These are phyloP conservation scores for Coemansia sp. DNA, from an alignment of 371 early-diverging fungal genomes.

Conservation along the genomic window DNA sequence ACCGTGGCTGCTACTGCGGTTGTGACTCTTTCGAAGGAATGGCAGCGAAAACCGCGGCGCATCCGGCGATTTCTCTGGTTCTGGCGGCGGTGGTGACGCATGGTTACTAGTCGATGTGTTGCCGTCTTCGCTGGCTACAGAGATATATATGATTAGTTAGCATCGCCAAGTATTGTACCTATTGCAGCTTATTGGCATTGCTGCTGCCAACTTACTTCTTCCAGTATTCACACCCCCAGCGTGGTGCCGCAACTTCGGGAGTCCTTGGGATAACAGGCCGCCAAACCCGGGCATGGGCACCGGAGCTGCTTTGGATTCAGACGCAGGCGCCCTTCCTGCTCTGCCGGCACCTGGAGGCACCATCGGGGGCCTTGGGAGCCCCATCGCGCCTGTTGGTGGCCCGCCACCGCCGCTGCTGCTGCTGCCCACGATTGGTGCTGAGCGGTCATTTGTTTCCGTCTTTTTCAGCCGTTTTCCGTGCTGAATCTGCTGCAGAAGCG, in stretches of 20 bases:
- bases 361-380: slow-evolving; percentile 33
- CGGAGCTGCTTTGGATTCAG: slow-evolving; percentile 12
- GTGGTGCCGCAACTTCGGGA: slow-evolving; percentile 46
- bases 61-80: slow-evolving; percentile 18
- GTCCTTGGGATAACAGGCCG: slow-evolving; percentile 46
- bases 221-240: slow-evolving; percentile 36
- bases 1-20: slow-evolving; percentile 9
- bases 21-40: slow-evolving; percentile 37
- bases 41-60: slow-evolving; percentile 30
- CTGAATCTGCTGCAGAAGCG: slow-evolving; percentile 59
- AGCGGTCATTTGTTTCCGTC: slow-evolving; percentile 59
- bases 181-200: too few relatives aligned
- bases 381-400: slow-evolving; percentile 32
- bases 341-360: slow-evolving; percentile 27
- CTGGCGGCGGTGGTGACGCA: slow-evolving; percentile 4
- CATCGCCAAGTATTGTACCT: too few relatives aligned
- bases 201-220: slow-evolving; percentile 16
- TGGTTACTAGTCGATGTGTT: neutral
- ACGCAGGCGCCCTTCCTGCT: neutral
- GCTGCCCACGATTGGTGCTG: slow-evolving; percentile 44
- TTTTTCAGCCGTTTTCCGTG: slow-evolving; percentile 60
- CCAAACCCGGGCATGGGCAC: slow-evolving; percentile 35
- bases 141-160: neutral
- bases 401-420: slow-evolving; percentile 21
- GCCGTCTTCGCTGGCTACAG: slow-evolving; percentile 38